Evolutionary conservation across 2,329 filamentous ascomycete genomes (phyloP), one percentile per base, ranked within the genome.

Genomic region (Talaromyces sp.): DNA sequence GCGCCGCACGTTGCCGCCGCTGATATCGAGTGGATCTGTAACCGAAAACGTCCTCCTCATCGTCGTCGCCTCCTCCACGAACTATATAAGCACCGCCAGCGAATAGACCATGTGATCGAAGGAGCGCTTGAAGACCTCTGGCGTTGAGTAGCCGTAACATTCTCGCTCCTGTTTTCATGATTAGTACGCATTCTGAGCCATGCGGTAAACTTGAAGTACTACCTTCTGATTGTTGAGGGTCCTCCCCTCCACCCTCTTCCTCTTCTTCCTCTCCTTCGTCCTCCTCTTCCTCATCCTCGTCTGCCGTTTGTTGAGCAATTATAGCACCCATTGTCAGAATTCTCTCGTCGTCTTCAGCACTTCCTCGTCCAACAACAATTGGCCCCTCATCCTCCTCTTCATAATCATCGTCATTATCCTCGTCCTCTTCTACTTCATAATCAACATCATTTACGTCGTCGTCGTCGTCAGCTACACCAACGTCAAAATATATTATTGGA

Each of bases 71-170:
- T 16, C 76, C 76, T 49, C 45, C 73, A 1, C 75, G 75, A 3
- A 72, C 69, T 11, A 63, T 67, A 63, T 22, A 24, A 24, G 52
- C 33, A 10, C n/a, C 19, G 2, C 31, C 52, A 3, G n/a, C 33
- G n/a, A 72, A 63, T 66, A 74, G 71, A 43, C 75, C 72, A 68
- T 76, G 73, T 60, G 72, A 70, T 57, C 73, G 72, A 49, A 87
- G 81, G 49, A 87, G 80, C 37, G 82, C 81, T 62, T 82, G 81
- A 6, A 88, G 74, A 39, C 84, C 84, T 61, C 80, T 78, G 39
- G 83, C 77, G 8, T 83, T 81, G n/a, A 88, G 78, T 22, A 87
- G 71, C 68, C 83, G 83, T 67, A 87, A 76, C 57, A 87, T 78
- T 67, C 85, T 81, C 39, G 74, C 69, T 19, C 73, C 71, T 0